phyloP scores from a whole-genome alignment of 1,284 basidiomycete species.

The Rhodotorula sp. region DNA sequence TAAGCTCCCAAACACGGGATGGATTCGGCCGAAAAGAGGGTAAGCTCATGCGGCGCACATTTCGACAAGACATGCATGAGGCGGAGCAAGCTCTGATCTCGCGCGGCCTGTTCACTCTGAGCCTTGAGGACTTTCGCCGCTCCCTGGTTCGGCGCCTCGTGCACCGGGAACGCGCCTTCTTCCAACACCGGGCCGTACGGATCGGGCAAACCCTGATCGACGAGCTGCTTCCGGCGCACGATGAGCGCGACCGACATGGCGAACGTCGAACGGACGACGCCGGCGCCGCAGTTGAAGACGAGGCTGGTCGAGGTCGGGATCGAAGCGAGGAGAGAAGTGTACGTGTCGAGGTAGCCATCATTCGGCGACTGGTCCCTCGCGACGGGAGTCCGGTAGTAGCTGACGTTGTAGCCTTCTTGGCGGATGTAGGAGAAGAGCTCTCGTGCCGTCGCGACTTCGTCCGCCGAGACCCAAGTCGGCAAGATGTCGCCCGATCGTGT shows the following conservation, averaged over 20 bases:
- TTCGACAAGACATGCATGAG: slow-evolving; percentile 44
- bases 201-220: slow-evolving; percentile 67
- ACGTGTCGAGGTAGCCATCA: slow-evolving; percentile 83
- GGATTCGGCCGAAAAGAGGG: too few species aligned
- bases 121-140: slow-evolving; percentile 25
- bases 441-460: slow-evolving; percentile 78
- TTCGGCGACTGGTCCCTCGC: slow-evolving; percentile 64
- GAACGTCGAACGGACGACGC: slow-evolving; percentile 82
- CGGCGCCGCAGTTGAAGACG: slow-evolving; percentile 97
- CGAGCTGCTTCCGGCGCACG: slow-evolving; percentile 78
- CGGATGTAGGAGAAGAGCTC: slow-evolving; percentile 83
- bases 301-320: slow-evolving; percentile 79
- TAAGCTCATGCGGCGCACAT: slow-evolving; percentile 15
- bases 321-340: slow-evolving; percentile 55
- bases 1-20: not conserved
- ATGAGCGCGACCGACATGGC: slow-evolving; percentile 94
- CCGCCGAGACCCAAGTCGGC: slow-evolving; percentile 93
- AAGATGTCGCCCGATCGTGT: slow-evolving; percentile 64
- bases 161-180: not conserved
- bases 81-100: slow-evolving; percentile 40
- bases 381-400: slow-evolving; percentile 85
- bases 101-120: slow-evolving; percentile 36
- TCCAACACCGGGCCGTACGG: slow-evolving; percentile 11
- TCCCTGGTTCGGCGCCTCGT: slow-evolving; percentile 3
- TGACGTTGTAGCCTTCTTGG: slow-evolving; percentile 67